These are phyloP conservation scores for Phytophthora pseudosyringae DNA, from an alignment of 352 stramenopile species.

Conservation along the genomic window DNA sequence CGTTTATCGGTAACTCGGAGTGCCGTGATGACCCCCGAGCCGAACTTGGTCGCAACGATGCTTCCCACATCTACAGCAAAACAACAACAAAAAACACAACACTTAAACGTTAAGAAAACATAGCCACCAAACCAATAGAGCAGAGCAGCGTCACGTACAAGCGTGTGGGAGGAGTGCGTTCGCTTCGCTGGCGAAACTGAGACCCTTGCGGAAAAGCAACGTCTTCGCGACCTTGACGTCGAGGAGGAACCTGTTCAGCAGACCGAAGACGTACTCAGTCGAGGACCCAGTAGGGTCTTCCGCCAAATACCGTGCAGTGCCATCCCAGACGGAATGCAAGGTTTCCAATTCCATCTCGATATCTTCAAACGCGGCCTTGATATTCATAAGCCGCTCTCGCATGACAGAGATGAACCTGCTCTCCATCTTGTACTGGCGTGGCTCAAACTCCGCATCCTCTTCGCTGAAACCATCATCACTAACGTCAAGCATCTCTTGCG, in stretches of 20 bases:
- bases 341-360: conserved; percentile 72
- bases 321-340: conserved; percentile 67
- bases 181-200: conserved; percentile 52
- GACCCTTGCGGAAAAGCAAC: conserved; percentile 60
- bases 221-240: conserved; percentile 80
- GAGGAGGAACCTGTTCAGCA: conserved; percentile 77
- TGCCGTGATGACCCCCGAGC: conserved; percentile 66
- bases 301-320: conserved; percentile 69
- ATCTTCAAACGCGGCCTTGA: conserved; percentile 64
- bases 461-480: not conserved
- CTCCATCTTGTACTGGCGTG: conserved; percentile 55
- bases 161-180: conserved; percentile 43
- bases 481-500: not conserved
- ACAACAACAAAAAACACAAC: not conserved
- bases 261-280: conserved; percentile 72
- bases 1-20: conserved; percentile 57
- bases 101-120: not conserved
- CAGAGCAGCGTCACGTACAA: conserved; percentile 39
- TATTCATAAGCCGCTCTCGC: conserved; percentile 48
- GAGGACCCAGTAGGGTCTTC: conserved; percentile 62
- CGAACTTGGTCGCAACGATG: conserved; percentile 65
- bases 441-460: conserved; percentile 38
- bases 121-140: not conserved
- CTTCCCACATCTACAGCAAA: conserved; percentile 58
- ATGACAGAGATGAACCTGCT: conserved; percentile 70